Conservation (phyloP, 352 stramenopile species). For the Pythium dissotocum region DNA sequence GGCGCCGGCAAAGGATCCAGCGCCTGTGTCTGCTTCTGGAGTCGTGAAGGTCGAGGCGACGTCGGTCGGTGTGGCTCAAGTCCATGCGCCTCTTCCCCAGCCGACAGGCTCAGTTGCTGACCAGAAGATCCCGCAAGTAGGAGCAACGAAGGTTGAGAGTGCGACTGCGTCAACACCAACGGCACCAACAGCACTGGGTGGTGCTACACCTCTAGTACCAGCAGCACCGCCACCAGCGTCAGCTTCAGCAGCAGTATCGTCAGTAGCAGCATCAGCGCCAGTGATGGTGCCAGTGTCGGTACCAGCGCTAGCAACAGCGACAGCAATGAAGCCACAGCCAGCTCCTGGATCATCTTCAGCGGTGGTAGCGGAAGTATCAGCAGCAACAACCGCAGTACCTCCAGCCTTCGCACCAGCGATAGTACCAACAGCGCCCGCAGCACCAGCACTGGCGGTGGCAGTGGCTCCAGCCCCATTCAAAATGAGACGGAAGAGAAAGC, state of each 20-base stretch:
- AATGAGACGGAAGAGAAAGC: conserved; percentile 39
- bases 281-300: conserved; percentile 1
- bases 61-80: too few relatives aligned
- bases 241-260: neutral
- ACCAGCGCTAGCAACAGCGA: neutral
- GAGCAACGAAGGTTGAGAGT: neutral
- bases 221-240: neutral
- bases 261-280: neutral
- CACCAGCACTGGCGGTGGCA: neutral
- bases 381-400: too few relatives aligned
- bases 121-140: neutral
- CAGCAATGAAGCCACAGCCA: neutral
- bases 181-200: conserved; percentile 33
- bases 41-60: too few relatives aligned
- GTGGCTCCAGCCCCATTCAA: conserved; percentile 12
- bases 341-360: too few relatives aligned
- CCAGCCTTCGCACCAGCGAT: too few relatives aligned
- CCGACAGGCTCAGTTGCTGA: neutral
- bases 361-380: too few relatives aligned
- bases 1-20: too few relatives aligned
- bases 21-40: too few relatives aligned
- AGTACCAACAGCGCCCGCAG: neutral
- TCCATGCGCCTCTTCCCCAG: too few relatives aligned
- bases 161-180: neutral
- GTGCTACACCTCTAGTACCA: too few relatives aligned